phyloP scores from a whole-genome alignment of 768 basidiomycete species.

The Mycena maculata region DNA sequence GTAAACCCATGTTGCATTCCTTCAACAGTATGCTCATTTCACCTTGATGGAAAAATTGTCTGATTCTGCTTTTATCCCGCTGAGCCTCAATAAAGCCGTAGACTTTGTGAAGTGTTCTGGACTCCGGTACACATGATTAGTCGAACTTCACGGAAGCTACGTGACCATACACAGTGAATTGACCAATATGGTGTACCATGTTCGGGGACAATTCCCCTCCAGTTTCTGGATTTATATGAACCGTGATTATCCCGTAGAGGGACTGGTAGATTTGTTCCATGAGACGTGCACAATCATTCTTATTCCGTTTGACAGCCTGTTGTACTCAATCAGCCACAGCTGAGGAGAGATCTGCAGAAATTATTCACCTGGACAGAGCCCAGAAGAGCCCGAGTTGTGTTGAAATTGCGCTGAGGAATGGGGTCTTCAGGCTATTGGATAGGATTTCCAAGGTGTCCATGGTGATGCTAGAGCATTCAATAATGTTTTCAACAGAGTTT shows the following conservation, averaged over 20 bases:
- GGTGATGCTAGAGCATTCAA: background rate
- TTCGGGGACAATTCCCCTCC: background rate
- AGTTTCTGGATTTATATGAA: background rate
- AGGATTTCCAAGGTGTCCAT: background rate
- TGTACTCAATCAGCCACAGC: background rate
- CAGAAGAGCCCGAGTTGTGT: background rate
- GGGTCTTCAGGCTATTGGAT: background rate
- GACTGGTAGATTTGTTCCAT: background rate
- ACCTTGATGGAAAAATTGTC: too few relatives aligned
- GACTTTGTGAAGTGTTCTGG: too few relatives aligned
- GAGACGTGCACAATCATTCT: background rate
- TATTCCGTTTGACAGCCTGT: background rate
- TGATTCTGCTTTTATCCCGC: too few relatives aligned
- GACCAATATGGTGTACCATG: background rate
- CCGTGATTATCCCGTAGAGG: background rate
- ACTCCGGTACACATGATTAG: background rate
- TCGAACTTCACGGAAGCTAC: background rate
- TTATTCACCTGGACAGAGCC: too few relatives aligned
- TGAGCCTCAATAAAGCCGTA: too few relatives aligned
- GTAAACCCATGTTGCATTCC: background rate
- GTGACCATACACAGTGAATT: background rate
- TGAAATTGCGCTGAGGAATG: background rate
- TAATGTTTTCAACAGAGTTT: background rate
- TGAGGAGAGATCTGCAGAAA: background rate
- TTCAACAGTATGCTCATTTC: too few relatives aligned